Base-by-base conservation (phyloP, 768 basidiomycete genomes). In the Trametes coccinea region DNA sequence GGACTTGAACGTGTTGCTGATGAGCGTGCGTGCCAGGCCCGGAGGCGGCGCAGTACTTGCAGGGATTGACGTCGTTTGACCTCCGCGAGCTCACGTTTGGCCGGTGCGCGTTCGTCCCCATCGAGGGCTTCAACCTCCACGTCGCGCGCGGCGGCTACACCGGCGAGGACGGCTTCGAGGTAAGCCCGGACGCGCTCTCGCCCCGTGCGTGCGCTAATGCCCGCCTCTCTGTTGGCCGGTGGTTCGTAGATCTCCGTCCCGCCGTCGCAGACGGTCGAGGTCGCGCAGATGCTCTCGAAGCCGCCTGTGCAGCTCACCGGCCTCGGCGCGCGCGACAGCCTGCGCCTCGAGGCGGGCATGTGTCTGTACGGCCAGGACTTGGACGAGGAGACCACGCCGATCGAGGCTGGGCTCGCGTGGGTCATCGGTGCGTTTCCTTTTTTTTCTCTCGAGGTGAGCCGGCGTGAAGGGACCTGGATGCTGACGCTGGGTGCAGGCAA, bases 81-180 rank as follows among this genome's bases (percentile, higher is more conserved):
- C 80, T 98, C 10, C 74, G 77, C 22, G 76, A 80, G 43, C 77
- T 98, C 52, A 89, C 88, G 30, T 98, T 99, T 69, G 94, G 95
- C 41, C 87, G 84, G 63, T 89, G 91, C 17, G 88, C 90, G 0
- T 93, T 86, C 70, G 82, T 93, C 8, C 85, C 89, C 0, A 81
- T 97, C 44, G 88, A 88, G 60, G 88, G 86, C 3, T 84, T 87
- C 66, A 87, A 86, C 70, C 82, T 92, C 39, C 94, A 98, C 71
- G 85, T 98, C 33, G 91, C 94, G 7, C 86, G 97, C 14, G 93
- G 94, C 31, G 97, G 97, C 4, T 99, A 99, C 76, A 98, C 97
- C 0, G 97, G 97, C 10, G 97, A 99, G 76, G 97, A 99, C 74
- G 97, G 97, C 0, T 98, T 99, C 66, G 97, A 99, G 82, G 94